Percentiles rank a stretch among this genome's conserved stretches.
Evolutionary conservation across 139 green algal species (phyloP).

Genomic region (Diplosphaera chodatii): DNA sequence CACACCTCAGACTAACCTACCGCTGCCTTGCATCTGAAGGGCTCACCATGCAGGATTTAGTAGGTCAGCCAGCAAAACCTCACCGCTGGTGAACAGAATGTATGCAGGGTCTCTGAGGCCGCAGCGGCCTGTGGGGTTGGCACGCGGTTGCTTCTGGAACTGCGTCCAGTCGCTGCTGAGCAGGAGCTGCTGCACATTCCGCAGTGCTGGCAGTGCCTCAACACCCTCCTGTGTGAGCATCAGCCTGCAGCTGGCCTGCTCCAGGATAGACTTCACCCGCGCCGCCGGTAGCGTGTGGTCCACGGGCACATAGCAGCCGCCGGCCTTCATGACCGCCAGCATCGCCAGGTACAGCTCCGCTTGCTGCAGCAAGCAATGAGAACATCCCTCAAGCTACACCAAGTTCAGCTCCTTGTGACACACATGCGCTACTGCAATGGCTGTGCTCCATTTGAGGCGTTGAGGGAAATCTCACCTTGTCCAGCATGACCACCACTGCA

Average conservation of each 20-base stretch:
- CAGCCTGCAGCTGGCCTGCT: neutral
- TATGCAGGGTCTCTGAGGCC: conserved; percentile 22
- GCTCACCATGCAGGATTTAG: too few relatives aligned
- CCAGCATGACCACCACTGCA: conserved; percentile 33
- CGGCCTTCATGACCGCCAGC: conserved; percentile 39
- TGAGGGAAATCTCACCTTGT: conserved; percentile 24
- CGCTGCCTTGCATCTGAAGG: too few relatives aligned
- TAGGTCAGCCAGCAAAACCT: too few relatives aligned
- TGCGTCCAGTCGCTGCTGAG: neutral
- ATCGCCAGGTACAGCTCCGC: conserved; percentile 34
- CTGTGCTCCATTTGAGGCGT: too few relatives aligned
- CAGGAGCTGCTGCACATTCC: too few relatives aligned
- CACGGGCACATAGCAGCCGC: conserved; percentile 48
- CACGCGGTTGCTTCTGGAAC: neutral
- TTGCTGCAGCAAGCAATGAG: neutral
- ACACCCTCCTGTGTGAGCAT: conserved; percentile 1
- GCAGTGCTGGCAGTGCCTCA: neutral
- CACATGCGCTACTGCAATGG: too few relatives aligned
- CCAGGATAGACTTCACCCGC: conserved; percentile 24
- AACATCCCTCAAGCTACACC: too few relatives aligned
- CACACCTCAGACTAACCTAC: too few relatives aligned
- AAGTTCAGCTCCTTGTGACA: too few relatives aligned
- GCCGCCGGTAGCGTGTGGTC: conserved; percentile 41
- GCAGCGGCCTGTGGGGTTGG: neutral
- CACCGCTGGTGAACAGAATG: conserved; percentile 46